Percentiles rank a stretch among this genome's conserved stretches.
These are phyloP conservation scores for Liquidambar formosana DNA, from an alignment of 164 flowering plant species.

Conservation along the genomic window DNA sequence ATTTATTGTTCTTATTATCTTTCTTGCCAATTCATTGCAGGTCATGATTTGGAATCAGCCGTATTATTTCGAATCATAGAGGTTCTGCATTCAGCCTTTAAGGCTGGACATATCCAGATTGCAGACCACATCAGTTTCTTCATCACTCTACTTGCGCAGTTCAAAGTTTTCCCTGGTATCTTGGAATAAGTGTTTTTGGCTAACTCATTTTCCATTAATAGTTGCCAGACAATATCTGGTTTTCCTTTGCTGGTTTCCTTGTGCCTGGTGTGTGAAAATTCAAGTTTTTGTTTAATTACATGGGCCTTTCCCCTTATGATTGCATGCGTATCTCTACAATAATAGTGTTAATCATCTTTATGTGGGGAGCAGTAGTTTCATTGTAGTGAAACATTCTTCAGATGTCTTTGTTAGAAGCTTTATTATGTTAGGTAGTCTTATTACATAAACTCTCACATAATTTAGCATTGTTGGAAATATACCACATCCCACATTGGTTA, in stretches of 20 bases:
- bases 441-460: no score
- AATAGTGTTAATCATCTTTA: no score
- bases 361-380: no score
- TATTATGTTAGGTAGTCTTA: no score
- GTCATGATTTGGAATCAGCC: conserved; percentile 54
- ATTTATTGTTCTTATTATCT: background rate
- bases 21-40: conserved; percentile 36
- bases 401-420: no score
- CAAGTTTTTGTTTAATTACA: background rate
- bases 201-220: background rate
- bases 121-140: conserved; percentile 71
- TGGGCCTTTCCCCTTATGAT: no score
- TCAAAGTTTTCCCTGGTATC: conserved; percentile 57
- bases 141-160: conserved; percentile 60
- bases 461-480: no score
- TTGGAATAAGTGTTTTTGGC: background rate
- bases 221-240: background rate
- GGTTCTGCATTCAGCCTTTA: conserved; percentile 68
- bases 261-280: background rate
- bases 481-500: no score
- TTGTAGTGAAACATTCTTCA: no score
- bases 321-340: no score
- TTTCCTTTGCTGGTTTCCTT: background rate
- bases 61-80: conserved; percentile 65
- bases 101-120: conserved; percentile 63